Base-by-base conservation (phyloP, 345 rosid species). In the Geranium rotundifolium region DNA sequence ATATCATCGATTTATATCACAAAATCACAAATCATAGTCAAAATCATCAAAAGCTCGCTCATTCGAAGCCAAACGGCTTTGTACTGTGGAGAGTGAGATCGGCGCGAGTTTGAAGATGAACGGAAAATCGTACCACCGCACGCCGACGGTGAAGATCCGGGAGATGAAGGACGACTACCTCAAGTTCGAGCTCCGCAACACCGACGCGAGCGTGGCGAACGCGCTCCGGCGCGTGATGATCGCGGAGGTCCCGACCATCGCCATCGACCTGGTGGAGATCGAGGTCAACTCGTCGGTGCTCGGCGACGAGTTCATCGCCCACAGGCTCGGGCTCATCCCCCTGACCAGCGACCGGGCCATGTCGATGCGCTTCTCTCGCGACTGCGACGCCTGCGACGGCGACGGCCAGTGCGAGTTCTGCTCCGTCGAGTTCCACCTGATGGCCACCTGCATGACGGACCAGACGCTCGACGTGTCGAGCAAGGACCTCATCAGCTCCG, bases 181-280 rank as follows among this genome's bases (percentile, higher is more conserved):
- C 4, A 93, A 93, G 65, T 90, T 93, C 80, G 99, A 88, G 92
- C 96, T 93, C 66, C 87, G 96, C 1, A 95, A 88, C 60, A 90
- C 97, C 18, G 96, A 93, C 57, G 82, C 86, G 6, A 90, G 96
- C 30, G 65, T 90, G 72, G 97, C 99, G 12, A 93, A 93, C 69
- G 97, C 99, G 17, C 92, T 93, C 67, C 96, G 99, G 27, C 97
- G 96, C 63, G 85, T 93, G 1, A 93, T 90, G 99, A 88, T 93
- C 63, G 86, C 97, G 0, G 97, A 93, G 69, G 99, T 93, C 20
- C 99, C 99, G 7, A 93, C 96, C 14, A 78, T 90, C 29, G 97
- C 99, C 57, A 93, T 93, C 66, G 97, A 93, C 80, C 89, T 93
- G 9, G 96, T 93, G 54, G 95, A 92, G 72, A 92, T 90, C 73